Evolutionary conservation across 106 monocot genomes (phyloP).

Genomic region (Gastrodia elata): DNA sequence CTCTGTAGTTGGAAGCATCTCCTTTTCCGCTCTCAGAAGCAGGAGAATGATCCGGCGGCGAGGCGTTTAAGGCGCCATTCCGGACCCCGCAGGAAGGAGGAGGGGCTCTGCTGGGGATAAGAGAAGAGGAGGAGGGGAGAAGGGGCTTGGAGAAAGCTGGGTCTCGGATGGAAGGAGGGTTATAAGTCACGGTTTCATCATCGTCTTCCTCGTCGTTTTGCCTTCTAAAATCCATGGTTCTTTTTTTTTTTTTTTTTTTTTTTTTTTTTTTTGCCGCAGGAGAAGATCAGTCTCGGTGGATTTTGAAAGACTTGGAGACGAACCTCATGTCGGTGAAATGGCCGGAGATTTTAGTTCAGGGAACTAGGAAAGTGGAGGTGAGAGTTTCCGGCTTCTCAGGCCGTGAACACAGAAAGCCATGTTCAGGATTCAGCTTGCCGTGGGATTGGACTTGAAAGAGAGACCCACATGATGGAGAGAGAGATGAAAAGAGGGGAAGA

Average conservation of each 20-base stretch:
- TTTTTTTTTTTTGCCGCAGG: too few species aligned
- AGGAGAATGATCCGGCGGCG: not conserved
- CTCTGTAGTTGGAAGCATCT: constrained; percentile 20
- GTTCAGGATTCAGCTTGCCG: not conserved
- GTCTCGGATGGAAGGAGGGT: constrained; percentile 14
- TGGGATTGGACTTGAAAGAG: constrained; percentile 9
- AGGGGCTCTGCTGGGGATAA: constrained; percentile 8
- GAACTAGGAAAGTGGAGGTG: not conserved
- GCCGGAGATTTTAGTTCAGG: not conserved
- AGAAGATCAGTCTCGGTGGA: too few species aligned
- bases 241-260: too few species aligned
- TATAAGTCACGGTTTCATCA: not conserved
- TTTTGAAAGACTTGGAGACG: not conserved
- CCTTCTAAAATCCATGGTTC: constrained; percentile 12
- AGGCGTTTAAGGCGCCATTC: constrained; percentile 3
- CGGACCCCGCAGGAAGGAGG: not conserved
- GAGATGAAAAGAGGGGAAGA: not conserved
- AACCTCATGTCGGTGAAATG: not conserved
- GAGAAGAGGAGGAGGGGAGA: constrained; percentile 32
- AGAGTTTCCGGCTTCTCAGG: constrained; percentile 2
- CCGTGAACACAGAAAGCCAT: not conserved
- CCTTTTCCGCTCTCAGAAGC: not conserved
- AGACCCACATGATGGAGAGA: constrained; percentile 9
- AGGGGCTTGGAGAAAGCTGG: constrained; percentile 30
- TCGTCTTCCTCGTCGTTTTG: constrained; percentile 11